phyloP scores from a whole-genome alignment of 805 yeast species.

The Barnettozyma sp. region DNA sequence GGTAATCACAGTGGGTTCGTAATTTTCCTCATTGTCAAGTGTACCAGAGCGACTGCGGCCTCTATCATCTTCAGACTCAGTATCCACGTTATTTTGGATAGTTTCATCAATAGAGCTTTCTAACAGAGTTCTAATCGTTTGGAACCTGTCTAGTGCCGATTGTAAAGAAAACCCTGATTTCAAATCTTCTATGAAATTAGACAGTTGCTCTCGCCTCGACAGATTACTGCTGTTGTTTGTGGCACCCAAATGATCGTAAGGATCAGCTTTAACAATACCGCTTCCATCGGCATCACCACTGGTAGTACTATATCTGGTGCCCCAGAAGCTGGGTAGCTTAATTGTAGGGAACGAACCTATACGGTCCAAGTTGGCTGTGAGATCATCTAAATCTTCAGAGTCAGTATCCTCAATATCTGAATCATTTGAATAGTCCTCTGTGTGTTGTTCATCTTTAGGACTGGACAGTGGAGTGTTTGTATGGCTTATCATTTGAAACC shows the following conservation, averaged over 20 bases:
- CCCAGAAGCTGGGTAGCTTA: slow-evolving; percentile 20
- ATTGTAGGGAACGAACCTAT: slow-evolving; percentile 35
- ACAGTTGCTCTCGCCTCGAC: slow-evolving; percentile 25
- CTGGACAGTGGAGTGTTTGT: background rate
- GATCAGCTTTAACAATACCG: too few relatives aligned
- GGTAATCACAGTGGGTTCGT: slow-evolving; percentile 52
- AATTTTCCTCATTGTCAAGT: slow-evolving; percentile 23
- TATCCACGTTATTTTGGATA: slow-evolving; percentile 25
- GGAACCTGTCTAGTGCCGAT: slow-evolving; percentile 47
- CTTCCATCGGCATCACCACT: too few relatives aligned
- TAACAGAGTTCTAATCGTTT: slow-evolving; percentile 28
- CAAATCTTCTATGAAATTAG: slow-evolving; percentile 29
- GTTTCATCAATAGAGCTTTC: slow-evolving; percentile 27
- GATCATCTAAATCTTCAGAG: slow-evolving; percentile 23
- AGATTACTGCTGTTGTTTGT: too few relatives aligned
- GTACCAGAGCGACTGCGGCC: slow-evolving; percentile 19
- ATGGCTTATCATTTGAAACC: background rate
- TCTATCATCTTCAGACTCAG: slow-evolving; percentile 37
- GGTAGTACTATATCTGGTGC: slow-evolving; percentile 1
- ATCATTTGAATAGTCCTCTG: slow-evolving; percentile 8
- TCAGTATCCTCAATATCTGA: slow-evolving; percentile 10
- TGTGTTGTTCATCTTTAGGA: background rate
- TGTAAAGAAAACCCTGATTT: slow-evolving; percentile 42
- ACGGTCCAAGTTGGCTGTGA: slow-evolving; percentile 43
- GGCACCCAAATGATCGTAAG: too few relatives aligned